A percentile compares a stretch with the other conserved stretches of the same genome.
Conservation (phyloP, 2,329 filamentous ascomycete species). For the Ampelomyces quisqualis region DNA sequence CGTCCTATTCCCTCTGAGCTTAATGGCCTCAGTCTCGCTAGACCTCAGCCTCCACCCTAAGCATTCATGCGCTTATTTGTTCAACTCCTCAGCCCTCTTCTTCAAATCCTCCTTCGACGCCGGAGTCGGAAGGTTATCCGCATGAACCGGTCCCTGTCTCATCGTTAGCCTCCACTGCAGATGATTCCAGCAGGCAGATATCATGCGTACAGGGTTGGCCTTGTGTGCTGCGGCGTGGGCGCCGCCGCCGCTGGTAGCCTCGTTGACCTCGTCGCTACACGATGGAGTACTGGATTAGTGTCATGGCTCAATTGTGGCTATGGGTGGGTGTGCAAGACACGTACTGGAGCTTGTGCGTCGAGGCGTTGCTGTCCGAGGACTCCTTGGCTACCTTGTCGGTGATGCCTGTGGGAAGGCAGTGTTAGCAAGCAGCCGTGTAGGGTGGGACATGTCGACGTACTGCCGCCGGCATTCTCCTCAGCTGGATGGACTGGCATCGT, state of each 20-base stretch:
- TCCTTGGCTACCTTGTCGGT: constrained; percentile 51
- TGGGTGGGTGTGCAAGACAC: neutral
- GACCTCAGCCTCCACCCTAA: neutral
- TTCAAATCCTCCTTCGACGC: constrained; percentile 53
- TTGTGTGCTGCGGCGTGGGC: constrained; percentile 43
- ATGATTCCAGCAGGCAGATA: constrained; percentile 3
- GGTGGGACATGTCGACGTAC: constrained; percentile 30
- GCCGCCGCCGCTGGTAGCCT: constrained; percentile 39
- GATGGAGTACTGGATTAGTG: neutral
- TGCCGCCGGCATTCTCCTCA: constrained; percentile 44
- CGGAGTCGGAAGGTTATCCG: constrained; percentile 48
- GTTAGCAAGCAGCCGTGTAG: constrained; percentile 1
- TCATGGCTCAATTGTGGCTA: no score
- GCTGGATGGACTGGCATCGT: constrained; percentile 48
- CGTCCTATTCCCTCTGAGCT: no score
- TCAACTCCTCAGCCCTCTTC: constrained; percentile 53
- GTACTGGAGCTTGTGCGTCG: constrained; percentile 35
- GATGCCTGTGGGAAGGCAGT: constrained; percentile 39
- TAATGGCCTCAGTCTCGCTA: no score
- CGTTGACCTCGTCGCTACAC: constrained; percentile 32
- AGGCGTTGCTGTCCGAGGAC: constrained; percentile 46
- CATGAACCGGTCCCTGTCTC: constrained; percentile 48
- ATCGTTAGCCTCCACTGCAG: constrained; percentile 9
- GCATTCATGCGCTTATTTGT: constrained; percentile 45
- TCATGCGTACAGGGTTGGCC: constrained; percentile 42